These are phyloP conservation scores for Byssochlamys sp. DNA, from an alignment of 2,329 filamentous ascomycete species.

Conservation along the genomic window DNA sequence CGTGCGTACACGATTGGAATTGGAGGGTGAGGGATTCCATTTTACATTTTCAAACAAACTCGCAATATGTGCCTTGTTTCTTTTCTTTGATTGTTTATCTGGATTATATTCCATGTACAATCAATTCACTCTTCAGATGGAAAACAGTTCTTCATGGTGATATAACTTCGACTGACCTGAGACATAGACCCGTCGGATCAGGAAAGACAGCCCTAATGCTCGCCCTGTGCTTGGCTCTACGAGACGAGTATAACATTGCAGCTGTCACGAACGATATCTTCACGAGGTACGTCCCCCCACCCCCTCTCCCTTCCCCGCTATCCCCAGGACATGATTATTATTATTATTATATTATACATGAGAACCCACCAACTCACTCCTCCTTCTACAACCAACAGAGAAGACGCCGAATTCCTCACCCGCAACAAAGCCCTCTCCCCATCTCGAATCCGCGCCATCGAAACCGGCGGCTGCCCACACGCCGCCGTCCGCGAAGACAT, in stretches of 20 bases:
- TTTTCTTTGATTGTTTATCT: neutral
- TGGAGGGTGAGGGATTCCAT: constrained; percentile 59
- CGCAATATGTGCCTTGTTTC: neutral
- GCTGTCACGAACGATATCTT: constrained; percentile 99
- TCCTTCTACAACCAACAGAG: constrained; percentile 37
- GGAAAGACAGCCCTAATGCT: constrained; percentile 98
- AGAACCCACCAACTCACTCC: constrained; percentile 5
- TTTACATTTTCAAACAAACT: neutral
- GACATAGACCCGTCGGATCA: constrained; percentile 73
- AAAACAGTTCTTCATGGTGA: neutral
- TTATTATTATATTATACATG: neutral
- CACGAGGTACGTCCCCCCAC: constrained; percentile 47
- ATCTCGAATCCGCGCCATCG: constrained; percentile 81
- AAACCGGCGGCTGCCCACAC: constrained; percentile 94
- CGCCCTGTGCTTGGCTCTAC: constrained; percentile 74
- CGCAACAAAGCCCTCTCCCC: constrained; percentile 73
- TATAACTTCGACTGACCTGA: neutral
- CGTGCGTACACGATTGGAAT: constrained; percentile 95
- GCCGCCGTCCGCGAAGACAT: constrained; percentile 97
- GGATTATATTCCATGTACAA: neutral
- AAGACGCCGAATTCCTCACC: constrained; percentile 96
- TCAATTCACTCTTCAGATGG: no score
- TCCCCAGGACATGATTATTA: no score
- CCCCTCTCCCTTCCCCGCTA: neutral
- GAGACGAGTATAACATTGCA: constrained; percentile 72